Conservation (phyloP, 1,139 yeast species). For the Chernovozyma aurita region DNA sequence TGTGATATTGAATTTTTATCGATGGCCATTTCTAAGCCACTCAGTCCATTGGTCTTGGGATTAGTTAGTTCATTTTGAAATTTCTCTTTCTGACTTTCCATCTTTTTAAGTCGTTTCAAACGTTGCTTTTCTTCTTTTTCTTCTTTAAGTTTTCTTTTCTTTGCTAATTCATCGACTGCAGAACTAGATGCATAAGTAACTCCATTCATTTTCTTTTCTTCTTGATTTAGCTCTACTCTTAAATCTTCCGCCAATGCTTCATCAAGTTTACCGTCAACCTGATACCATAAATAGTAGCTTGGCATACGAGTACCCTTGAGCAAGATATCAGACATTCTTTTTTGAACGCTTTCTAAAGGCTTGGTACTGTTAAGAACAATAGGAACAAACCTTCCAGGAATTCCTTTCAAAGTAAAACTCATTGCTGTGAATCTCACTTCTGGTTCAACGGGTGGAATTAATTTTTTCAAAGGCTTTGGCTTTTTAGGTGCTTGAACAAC, state of each 20-base stretch:
- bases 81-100: conserved; percentile 5
- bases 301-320: conserved; percentile 58
- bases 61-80: too few relatives aligned
- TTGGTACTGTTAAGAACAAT: conserved; percentile 68
- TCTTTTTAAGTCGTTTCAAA: conserved; percentile 13
- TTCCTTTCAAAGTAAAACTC: conserved; percentile 57
- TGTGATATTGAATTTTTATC: too few relatives aligned
- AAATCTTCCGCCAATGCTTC: conserved; percentile 50
- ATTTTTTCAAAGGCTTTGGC: conserved; percentile 18
- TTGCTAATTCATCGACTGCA: conserved; percentile 11
- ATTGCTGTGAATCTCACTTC: conserved; percentile 52
- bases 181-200: conserved; percentile 17
- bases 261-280: conserved; percentile 75
- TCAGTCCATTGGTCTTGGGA: too few relatives aligned
- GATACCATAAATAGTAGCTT: conserved; percentile 74
- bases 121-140: conserved; percentile 13
- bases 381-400: conserved; percentile 65
- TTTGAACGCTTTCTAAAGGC: conserved; percentile 50
- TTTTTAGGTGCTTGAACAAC: conserved; percentile 15
- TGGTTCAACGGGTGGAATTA: conserved; percentile 34
- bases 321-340: conserved; percentile 59
- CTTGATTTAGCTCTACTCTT: conserved; percentile 33
- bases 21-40: too few relatives aligned
- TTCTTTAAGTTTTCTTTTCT: conserved; percentile 33
- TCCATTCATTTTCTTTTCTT: conserved; percentile 43